Base-by-base conservation (phyloP, 2,329 filamentous ascomycete species). In the Curvularia sp. region DNA sequence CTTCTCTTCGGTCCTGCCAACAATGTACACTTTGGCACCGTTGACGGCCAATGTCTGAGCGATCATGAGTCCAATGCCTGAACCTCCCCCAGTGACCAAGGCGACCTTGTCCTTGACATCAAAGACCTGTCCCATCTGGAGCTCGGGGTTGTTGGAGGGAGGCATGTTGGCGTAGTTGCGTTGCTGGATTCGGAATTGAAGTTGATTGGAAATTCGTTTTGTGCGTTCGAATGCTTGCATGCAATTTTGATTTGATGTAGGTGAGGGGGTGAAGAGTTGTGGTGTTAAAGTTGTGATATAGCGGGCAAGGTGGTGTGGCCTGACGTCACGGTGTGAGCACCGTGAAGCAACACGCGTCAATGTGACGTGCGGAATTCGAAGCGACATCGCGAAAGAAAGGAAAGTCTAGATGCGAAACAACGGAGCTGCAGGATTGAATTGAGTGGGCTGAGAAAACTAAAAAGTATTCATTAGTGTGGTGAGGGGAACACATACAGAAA, bases 41-140 rank as follows among this genome's bases (percentile, higher is more conserved):
- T 82, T 82, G 46, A 82, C 79, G 10, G 80, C 77, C 41, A 82
- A 78, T 1, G 79, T 77, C 64, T 82, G 80, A 18, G 76, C 77
- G 41, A 76, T 71, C 80, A 83, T 83, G 56, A 82, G 63, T 22
- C 81, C 81, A 58, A 83, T 82, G 12, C 81, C 81, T 6, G 74
- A 77, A 38, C 80, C 80, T 51, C 79, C 81, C 35, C 80, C 80
- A 5, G 79, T 80, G 2, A 81, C 73, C 18, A 82, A 66, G 9
- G 79, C 80, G 6, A 77, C 72, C 58, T 75, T 76, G 66, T 69
- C 70, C 59, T 78, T 78, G 58, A 78, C 73, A 66, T 75, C 69
- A 63, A 78, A 77, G 30, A 77, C 69, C 43, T 72, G 58, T 41
- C 62, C 62, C 20, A 76, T 65, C 62, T 72, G 63, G 42, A 77